Conservation (phyloP, 768 basidiomycete genomes). For the Kwoniella newhampshirensis region DNA sequence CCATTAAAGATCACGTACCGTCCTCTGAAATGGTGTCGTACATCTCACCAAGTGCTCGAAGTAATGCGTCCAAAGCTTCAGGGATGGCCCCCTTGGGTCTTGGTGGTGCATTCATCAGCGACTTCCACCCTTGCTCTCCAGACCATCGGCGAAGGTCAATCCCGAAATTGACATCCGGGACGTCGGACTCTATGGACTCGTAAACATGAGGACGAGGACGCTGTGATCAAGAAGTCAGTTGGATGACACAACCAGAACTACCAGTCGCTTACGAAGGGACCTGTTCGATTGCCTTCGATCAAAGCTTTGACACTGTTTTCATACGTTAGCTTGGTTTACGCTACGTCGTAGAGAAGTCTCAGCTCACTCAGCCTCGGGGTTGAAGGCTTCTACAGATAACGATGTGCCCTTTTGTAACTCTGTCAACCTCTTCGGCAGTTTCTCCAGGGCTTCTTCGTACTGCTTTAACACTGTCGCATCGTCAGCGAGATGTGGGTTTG, state of each 20-base stretch:
- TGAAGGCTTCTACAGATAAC: conserved; percentile 76
- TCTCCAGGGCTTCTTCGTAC: conserved; percentile 76
- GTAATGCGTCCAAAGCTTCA: conserved; percentile 67
- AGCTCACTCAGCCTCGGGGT: conserved; percentile 73
- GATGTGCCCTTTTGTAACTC: conserved; percentile 68
- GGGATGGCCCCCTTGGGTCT: conserved; percentile 63
- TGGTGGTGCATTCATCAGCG: conserved; percentile 55
- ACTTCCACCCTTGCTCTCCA: conserved; percentile 68
- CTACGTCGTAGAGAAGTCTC: conserved; percentile 36
- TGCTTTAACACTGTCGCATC: conserved; percentile 67
- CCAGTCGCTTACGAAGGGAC: conserved; percentile 64
- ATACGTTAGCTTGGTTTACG: background rate
- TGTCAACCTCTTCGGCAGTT: conserved; percentile 68
- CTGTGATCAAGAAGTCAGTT: conserved; percentile 2
- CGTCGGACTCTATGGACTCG: conserved; percentile 64
- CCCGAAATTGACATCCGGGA: conserved; percentile 84
- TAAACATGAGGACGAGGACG: conserved; percentile 79
- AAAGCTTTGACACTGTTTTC: conserved; percentile 59
- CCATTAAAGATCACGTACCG: too few species aligned
- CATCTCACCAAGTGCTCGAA: conserved; percentile 64
- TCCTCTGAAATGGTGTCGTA: conserved; percentile 66
- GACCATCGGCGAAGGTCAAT: conserved; percentile 90
- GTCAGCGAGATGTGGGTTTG: too few species aligned
- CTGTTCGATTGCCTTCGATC: conserved; percentile 89
- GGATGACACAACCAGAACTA: background rate